Evolutionary conservation across 768 basidiomycete genomes (phyloP).

Genomic region (Rhodotorula babjevae): DNA sequence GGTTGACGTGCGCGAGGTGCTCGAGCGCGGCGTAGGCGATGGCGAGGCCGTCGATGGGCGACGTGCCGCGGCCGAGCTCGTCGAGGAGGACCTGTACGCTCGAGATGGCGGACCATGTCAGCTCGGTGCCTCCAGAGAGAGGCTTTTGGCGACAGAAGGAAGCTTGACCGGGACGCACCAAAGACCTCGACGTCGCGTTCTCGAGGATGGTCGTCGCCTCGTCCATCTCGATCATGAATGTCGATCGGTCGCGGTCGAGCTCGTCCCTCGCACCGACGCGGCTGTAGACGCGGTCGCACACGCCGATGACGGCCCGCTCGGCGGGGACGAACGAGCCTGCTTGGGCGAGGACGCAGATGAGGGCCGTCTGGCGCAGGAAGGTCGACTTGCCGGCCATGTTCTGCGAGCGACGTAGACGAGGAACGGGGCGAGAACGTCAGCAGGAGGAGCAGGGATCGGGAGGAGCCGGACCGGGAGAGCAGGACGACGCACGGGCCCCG

Average conservation of each 20-base stretch:
- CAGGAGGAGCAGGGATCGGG: background rate
- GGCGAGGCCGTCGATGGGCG: conserved; percentile 82
- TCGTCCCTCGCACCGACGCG: conserved; percentile 93
- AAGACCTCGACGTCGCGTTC: conserved; percentile 72
- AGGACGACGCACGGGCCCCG: conserved; percentile 70
- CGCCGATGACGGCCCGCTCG: conserved; percentile 67
- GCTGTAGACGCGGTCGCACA: conserved; percentile 89
- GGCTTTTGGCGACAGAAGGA: too few relatives aligned
- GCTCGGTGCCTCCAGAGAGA: background rate
- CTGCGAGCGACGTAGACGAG: background rate
- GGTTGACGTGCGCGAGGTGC: conserved; percentile 66
- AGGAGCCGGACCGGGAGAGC: too few relatives aligned
- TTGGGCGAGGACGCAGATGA: conserved; percentile 85
- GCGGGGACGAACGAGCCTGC: conserved; percentile 92
- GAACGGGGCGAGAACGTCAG: background rate
- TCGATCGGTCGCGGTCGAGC: conserved; percentile 83
- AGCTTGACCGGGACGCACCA: conserved; percentile 55
- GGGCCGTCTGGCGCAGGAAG: conserved; percentile 79
- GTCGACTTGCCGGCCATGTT: conserved; percentile 69
- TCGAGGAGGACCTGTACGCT: conserved; percentile 87
- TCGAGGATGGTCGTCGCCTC: conserved; percentile 87
- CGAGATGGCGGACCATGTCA: conserved; percentile 10
- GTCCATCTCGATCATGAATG: conserved; percentile 98
- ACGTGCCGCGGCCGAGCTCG: conserved; percentile 96
- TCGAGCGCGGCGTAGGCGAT: conserved; percentile 88